Base-by-base conservation (phyloP, 1,139 yeast genomes). In the Diutina scorzettiae region DNA sequence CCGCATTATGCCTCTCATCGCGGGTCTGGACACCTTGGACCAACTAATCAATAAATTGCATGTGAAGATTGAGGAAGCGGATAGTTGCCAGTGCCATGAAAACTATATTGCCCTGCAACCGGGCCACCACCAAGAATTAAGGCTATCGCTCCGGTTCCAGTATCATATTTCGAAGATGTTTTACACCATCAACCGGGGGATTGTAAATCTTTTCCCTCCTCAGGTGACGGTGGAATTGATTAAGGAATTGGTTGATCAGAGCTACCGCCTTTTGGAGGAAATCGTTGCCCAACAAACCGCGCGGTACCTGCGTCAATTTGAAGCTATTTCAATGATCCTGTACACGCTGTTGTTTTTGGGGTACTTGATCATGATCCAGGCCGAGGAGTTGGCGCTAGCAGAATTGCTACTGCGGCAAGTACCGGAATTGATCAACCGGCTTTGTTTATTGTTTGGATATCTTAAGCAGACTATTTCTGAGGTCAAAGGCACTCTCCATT, bases 351-450 rank as follows among this genome's bases (percentile, higher is more conserved):
- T 61, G 33, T 65, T 55, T 42, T 47, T 66, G 47, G 49, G 59
- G 6, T 63, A 61, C 43, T 45, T 65, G 3, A 51, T 62, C 24
- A 51, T 65, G 41, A 50, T 68, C 19, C 72, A 68, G 47, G 54
- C 57, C 11, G 73, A 67, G 48, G 67, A 62, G 18, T 45, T 47
- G 14, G 51, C 16, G 39, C n/a, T 11, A 12, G 27, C 18, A 21
- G 28, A 23, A 9, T 23, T 12, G 28, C 16, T 23, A n/a, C 16
- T 6, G 20, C 17, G 9, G 28, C 17, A 17, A 19, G 39, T 34
- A 8, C 39, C 39, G 2, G 14, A 34, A 12, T 23, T 34, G 28
- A 9, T 34, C 6, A 18, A 5, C 7, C 39, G 39, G 6, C 3
- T 6, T 2, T n/a, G 14, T 7, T 19, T 17, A 16, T 16, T 34